phyloP scores from a whole-genome alignment of 1,284 basidiomycete species.

The Cutaneotrichosporon daszewskae region DNA sequence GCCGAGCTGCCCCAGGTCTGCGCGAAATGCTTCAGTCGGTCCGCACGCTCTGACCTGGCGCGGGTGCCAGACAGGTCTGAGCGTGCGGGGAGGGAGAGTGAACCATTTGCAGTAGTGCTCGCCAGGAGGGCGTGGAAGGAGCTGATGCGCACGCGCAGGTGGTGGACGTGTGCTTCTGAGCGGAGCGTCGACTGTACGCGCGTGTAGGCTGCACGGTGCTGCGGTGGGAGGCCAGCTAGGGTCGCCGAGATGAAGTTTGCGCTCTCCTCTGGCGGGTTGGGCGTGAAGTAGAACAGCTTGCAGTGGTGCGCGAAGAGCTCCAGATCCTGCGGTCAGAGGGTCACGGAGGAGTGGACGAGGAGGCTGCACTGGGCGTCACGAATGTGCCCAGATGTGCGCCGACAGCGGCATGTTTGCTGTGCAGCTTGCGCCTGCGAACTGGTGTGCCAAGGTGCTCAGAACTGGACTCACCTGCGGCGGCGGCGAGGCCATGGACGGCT shows the following conservation, averaged over 20 bases:
- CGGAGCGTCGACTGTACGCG: constrained; percentile 37
- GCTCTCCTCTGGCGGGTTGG: constrained; percentile 25
- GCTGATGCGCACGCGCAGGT: constrained; percentile 36
- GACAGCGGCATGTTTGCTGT: too few relatives aligned
- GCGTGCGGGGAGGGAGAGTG: constrained; percentile 28
- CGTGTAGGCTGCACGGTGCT: constrained; percentile 39
- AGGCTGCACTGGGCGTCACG: background rate
- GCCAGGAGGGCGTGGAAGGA: constrained; percentile 41
- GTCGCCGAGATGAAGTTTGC: constrained; percentile 33
- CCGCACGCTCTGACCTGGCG: constrained; percentile 30
- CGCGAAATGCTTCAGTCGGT: constrained; percentile 28
- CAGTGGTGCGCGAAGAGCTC: constrained; percentile 40
- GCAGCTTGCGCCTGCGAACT: too few relatives aligned
- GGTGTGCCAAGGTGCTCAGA: background rate
- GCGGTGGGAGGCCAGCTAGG: constrained; percentile 30
- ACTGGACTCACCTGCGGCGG: constrained; percentile 19
- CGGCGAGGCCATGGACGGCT: too few relatives aligned
- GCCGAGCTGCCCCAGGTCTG: constrained; percentile 31
- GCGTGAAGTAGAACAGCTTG: constrained; percentile 34
- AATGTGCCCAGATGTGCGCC: background rate
- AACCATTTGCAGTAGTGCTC: constrained; percentile 28
- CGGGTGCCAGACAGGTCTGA: constrained; percentile 17
- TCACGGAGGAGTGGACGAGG: too few relatives aligned
- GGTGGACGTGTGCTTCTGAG: constrained; percentile 40
- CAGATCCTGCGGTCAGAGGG: constrained; percentile 26